Evolutionary conservation across 2,329 filamentous ascomycete species (phyloP).

Genomic region (Ophiostoma quercus): DNA sequence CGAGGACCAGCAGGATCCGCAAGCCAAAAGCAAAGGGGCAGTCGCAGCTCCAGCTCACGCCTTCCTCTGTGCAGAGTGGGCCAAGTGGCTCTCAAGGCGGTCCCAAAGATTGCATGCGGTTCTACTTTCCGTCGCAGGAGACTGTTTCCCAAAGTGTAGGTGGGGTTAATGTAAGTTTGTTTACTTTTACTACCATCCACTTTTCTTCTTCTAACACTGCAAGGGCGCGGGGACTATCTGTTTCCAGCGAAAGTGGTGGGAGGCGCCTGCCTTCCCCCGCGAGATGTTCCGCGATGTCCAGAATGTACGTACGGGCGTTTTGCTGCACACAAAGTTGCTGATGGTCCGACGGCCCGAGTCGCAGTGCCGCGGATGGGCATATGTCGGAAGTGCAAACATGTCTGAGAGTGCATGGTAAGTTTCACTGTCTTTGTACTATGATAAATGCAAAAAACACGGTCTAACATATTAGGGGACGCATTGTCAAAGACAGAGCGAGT

Average conservation of each 20-base stretch:
- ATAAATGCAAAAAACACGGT: background rate
- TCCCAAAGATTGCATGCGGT: conserved; percentile 49
- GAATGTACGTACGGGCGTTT: conserved; percentile 62
- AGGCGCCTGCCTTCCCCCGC: conserved; percentile 62
- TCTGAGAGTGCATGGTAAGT: conserved; percentile 88
- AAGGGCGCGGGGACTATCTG: conserved; percentile 78
- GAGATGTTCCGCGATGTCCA: conserved; percentile 68
- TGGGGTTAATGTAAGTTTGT: conserved; percentile 50
- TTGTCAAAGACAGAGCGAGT: conserved; percentile 63
- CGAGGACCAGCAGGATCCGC: conserved; percentile 34
- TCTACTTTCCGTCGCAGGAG: conserved; percentile 74
- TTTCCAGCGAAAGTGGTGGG: conserved; percentile 68
- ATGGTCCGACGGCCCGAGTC: conserved; percentile 37
- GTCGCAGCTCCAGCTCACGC: background rate
- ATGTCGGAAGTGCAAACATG: conserved; percentile 85
- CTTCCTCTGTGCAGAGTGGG: background rate
- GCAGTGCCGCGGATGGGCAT: conserved; percentile 59
- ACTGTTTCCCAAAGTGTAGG: conserved; percentile 64
- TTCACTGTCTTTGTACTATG: no score
- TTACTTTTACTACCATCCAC: background rate
- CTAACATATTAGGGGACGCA: conserved; percentile 58
- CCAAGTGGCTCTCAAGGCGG: background rate
- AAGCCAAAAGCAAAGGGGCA: conserved; percentile 29
- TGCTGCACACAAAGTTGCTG: conserved; percentile 84
- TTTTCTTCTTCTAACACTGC: background rate